Percentiles rank a stretch among this genome's conserved stretches.
These are phyloP conservation scores for Fusarium sp. DNA, from an alignment of 2,329 filamentous ascomycete genomes.

Conservation along the genomic window DNA sequence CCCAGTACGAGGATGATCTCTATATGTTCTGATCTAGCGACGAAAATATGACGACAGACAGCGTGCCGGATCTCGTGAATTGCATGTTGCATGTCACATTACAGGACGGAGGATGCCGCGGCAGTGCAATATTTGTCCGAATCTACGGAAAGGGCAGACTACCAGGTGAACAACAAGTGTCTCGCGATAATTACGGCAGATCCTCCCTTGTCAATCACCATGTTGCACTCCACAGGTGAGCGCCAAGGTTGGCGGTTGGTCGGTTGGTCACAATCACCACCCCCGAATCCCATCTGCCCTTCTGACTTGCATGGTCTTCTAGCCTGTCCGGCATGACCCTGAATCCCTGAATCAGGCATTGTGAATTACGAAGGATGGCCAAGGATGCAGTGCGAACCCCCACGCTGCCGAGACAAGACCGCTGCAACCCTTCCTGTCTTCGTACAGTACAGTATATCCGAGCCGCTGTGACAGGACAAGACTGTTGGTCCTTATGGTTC, in stretches of 20 bases:
- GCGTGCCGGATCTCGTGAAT: slow-evolving; percentile 20
- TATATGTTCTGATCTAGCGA: slow-evolving; percentile 12
- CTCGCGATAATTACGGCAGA: slow-evolving; percentile 39
- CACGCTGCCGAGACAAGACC: slow-evolving; percentile 41
- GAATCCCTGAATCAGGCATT: slow-evolving; percentile 40
- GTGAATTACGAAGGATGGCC: slow-evolving; percentile 31
- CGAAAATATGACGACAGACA: slow-evolving; percentile 20
- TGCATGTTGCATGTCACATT: slow-evolving; percentile 1
- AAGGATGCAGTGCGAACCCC: slow-evolving; percentile 33
- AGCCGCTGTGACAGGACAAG: slow-evolving; percentile 12
- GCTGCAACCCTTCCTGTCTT: slow-evolving; percentile 21
- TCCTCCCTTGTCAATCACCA: slow-evolving; percentile 35
- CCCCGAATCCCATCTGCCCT: slow-evolving; percentile 39
- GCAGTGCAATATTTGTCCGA: slow-evolving; percentile 28
- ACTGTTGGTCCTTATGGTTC: not conserved
- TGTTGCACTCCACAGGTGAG: slow-evolving; percentile 23
- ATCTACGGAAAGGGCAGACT: slow-evolving; percentile 11
- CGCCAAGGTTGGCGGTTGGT: slow-evolving; percentile 5
- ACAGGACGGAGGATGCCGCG: slow-evolving; percentile 28
- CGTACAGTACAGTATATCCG: slow-evolving; percentile 4
- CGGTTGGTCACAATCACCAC: slow-evolving; percentile 18
- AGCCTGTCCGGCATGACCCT: slow-evolving; percentile 29
- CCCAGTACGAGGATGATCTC: slow-evolving; percentile 2
- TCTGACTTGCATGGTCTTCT: slow-evolving; percentile 44
- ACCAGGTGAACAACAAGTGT: slow-evolving; percentile 34